phyloP scores from a whole-genome alignment of 2,329 filamentous ascomycete species.

The Scorias spongiosa region DNA sequence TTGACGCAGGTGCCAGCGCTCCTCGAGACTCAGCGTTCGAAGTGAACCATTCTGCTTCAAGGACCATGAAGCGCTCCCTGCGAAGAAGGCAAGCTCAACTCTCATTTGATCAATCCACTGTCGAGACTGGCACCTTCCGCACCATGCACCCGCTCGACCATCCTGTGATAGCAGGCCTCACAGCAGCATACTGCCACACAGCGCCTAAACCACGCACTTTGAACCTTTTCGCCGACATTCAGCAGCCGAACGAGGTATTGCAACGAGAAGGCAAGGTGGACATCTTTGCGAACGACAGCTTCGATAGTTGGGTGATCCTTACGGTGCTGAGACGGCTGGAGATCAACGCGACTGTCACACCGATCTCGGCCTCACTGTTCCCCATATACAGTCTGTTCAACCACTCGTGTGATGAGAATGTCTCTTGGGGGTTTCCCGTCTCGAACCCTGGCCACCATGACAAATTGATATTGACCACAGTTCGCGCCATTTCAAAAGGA shows the following conservation, averaged over 20 bases:
- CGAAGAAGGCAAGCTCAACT: too few relatives aligned
- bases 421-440: constrained; percentile 51
- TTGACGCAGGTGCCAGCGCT: background rate
- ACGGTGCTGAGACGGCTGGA: constrained; percentile 78
- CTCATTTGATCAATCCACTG: too few relatives aligned
- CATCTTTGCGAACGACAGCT: constrained; percentile 44
- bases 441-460: constrained; percentile 3
- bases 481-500: constrained; percentile 6
- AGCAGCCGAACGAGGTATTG: constrained; percentile 54
- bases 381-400: constrained; percentile 91
- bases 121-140: background rate
- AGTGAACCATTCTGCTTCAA: too few relatives aligned
- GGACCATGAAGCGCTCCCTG: background rate
- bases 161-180: constrained; percentile 12
- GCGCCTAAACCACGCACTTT: constrained; percentile 30
- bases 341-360: constrained; percentile 65
- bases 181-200: constrained; percentile 9
- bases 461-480: constrained; percentile 7
- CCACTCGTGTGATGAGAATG: constrained; percentile 85
- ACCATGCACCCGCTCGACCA: constrained; percentile 13
- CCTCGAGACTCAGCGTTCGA: too few relatives aligned
- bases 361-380: constrained; percentile 38
- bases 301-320: constrained; percentile 72
- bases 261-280: constrained; percentile 63
- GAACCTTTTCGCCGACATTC: constrained; percentile 56